A percentile compares a stretch with the other conserved stretches of the same genome.
phyloP scores from a whole-genome alignment of 371 early-diverging fungal genomes.

The Syncephalastrum contaminatum region DNA sequence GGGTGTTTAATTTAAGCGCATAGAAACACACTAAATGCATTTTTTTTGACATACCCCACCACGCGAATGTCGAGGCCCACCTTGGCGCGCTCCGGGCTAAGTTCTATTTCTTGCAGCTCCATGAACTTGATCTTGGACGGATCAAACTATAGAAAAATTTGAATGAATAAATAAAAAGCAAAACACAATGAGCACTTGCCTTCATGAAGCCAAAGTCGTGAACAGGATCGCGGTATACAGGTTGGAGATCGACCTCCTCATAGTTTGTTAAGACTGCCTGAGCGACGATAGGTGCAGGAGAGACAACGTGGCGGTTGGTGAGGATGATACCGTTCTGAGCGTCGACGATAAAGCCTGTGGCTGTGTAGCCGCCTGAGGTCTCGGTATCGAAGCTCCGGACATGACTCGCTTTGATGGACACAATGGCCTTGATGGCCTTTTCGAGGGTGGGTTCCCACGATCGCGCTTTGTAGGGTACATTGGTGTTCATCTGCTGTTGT shows the following conservation, averaged over 20 bases:
- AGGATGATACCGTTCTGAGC: conserved; percentile 77
- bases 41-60: conserved; percentile 52
- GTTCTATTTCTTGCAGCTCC: conserved; percentile 63
- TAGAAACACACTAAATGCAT: no score
- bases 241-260: conserved; percentile 82
- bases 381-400: conserved; percentile 90
- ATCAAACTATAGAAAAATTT: conserved; percentile 66
- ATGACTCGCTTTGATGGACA: conserved; percentile 82
- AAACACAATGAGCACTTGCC: no score
- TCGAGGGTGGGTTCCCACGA: conserved; percentile 81
- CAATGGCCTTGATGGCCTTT: conserved; percentile 75
- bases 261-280: conserved; percentile 81
- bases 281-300: conserved; percentile 82
- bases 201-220: conserved; percentile 87
- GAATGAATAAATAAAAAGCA: no score
- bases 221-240: conserved; percentile 82
- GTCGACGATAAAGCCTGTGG: conserved; percentile 94
- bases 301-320: conserved; percentile 91
- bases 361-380: conserved; percentile 71
- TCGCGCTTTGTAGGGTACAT: conserved; percentile 38
- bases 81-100: conserved; percentile 73
- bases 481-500: conserved; percentile 6
- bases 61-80: conserved; percentile 85
- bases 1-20: background rate
- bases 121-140: conserved; percentile 71